Conservation (phyloP, 1,284 basidiomycete species). For the Rhodotorula sp. region DNA sequence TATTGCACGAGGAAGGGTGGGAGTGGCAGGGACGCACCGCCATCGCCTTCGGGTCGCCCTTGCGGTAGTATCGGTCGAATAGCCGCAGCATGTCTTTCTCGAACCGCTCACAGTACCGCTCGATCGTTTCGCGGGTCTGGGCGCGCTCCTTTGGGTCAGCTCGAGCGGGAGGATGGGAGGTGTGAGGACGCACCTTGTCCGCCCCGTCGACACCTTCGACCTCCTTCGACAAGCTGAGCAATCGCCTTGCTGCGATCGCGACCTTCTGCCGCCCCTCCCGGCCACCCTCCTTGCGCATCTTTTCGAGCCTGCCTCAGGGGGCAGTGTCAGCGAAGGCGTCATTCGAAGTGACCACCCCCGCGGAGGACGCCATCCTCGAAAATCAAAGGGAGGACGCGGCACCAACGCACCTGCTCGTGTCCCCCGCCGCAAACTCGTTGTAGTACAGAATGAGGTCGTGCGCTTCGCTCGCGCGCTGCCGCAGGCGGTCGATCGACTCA, state of each 20-base stretch:
- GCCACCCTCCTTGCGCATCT: conserved; percentile 72
- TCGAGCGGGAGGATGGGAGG: neutral
- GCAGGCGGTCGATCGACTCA: conserved; percentile 88
- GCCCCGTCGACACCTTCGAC: conserved; percentile 65
- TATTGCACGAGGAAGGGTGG: neutral
- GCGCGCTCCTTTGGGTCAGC: neutral
- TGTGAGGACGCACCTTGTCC: conserved; percentile 23
- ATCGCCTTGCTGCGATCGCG: conserved; percentile 82
- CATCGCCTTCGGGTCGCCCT: conserved; percentile 99
- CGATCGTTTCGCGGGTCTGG: conserved; percentile 81
- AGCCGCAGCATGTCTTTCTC: conserved; percentile 97
- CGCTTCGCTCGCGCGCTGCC: conserved; percentile 89
- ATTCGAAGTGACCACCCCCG: neutral
- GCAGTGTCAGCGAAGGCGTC: neutral
- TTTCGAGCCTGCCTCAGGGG: conserved; percentile 61
- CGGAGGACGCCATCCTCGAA: too few relatives aligned
- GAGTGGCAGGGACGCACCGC: conserved; percentile 67
- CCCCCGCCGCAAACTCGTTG: conserved; percentile 84
- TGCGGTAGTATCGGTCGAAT: conserved; percentile 92
- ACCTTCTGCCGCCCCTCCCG: conserved; percentile 80
- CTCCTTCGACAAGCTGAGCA: conserved; percentile 88
- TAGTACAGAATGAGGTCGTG: conserved; percentile 95
- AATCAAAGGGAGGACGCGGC: neutral
- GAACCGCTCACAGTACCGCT: conserved; percentile 96
- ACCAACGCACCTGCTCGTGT: conserved; percentile 61